These are phyloP conservation scores for Rusavskia elegans DNA, from an alignment of 495 filamentous ascomycete genomes.

Conservation along the genomic window DNA sequence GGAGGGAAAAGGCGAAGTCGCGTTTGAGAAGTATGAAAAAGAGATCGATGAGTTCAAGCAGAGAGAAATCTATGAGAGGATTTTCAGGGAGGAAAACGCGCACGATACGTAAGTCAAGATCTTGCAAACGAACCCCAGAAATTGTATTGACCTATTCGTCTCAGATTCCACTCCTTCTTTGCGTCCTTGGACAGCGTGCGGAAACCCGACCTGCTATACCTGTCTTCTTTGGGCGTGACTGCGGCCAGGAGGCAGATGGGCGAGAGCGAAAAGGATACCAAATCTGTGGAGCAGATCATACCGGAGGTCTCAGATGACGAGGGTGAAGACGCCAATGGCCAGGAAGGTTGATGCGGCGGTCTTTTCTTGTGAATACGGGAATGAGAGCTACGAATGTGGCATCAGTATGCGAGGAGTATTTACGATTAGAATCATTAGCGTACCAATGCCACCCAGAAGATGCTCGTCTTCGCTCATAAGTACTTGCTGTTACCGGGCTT, in stretches of 20 bases:
- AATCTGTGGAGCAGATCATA: neutral
- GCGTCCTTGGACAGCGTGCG: constrained; percentile 7
- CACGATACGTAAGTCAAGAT: constrained; percentile 45
- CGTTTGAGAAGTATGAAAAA: constrained; percentile 59
- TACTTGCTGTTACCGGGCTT: too few relatives aligned
- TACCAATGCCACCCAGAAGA: too few relatives aligned
- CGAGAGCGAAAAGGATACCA: neutral
- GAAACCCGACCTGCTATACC: constrained; percentile 7
- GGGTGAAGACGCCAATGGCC: neutral
- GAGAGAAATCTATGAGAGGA: constrained; percentile 76
- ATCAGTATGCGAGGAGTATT: too few relatives aligned
- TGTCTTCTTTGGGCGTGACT: constrained; percentile 7
- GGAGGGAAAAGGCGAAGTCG: constrained; percentile 40
- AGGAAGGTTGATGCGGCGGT: neutral
- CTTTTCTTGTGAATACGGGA: too few relatives aligned
- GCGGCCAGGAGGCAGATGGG: constrained; percentile 3
- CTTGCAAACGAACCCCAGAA: neutral
- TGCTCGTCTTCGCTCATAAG: too few relatives aligned
- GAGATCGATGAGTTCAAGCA: constrained; percentile 84
- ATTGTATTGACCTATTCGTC: neutral
- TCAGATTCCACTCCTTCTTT: constrained; percentile 12
- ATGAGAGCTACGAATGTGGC: too few relatives aligned
- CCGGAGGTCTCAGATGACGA: neutral
- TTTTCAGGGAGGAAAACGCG: constrained; percentile 77
- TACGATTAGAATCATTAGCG: too few relatives aligned